Base-by-base conservation (phyloP, 2,329 filamentous ascomycete species). In the Fusarium proliferatum region DNA sequence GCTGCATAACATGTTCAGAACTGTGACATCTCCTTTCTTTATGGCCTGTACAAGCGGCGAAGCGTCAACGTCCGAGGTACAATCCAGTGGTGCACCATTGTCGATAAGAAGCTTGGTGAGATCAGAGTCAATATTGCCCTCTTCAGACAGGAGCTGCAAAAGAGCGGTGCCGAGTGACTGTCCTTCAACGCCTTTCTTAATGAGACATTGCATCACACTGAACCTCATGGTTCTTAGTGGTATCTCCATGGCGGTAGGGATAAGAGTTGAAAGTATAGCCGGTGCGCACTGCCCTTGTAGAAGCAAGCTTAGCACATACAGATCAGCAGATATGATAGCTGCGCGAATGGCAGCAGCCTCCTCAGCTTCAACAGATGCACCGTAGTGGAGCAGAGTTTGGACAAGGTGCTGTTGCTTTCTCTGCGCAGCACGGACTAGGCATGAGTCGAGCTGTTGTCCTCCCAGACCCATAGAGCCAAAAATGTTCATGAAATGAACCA, bases 61-160 rank as follows among this genome's bases (percentile, higher is more conserved):
- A 5, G 5, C 19, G 15, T 41, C 33, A 6, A 49, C 4, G 3
- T 56, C 56, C 3, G 28, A 17, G 2, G 28, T 12, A 0, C 42
- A 7, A 3, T 66, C 61, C 10, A 71, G 11, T 3, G 67, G 41
- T 2, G 67, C 68, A 19, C 41, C 38, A 9, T 66, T 26, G 8
- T 66, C 55, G 4, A 71, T 41, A 15, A 71, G 52, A 6, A 71
- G 36, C 9, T 61, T 55, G 12, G 61, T 19, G 5, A 71, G 30
- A 1, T 58, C 41, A 1, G 34, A 42, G 39, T 71, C 68, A 3
- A 58, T 34, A 0, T 52, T 26, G 0, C 19, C 45, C 1, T 61
- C 55, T n/a, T 71, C 67, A 4, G n/a, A 43, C 1, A 57, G 34
- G 13, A 49, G 11, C 3, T 53, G 9, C 5, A 48, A 26, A 2